Conservation (phyloP, 257 asterid species). For the Solanum clarkiae region DNA sequence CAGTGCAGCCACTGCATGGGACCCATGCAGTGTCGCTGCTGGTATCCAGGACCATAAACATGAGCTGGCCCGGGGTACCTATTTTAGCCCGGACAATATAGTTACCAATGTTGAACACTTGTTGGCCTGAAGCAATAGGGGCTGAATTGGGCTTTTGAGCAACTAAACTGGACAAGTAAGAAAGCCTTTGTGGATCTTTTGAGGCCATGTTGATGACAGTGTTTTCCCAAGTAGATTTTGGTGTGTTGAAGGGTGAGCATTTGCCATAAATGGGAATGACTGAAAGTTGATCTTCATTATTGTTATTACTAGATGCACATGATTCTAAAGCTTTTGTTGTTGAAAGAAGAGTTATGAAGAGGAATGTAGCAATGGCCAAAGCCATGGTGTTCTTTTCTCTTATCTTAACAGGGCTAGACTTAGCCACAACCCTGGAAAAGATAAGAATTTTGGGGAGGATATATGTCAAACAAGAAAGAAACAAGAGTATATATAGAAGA, state of each 20-base stretch:
- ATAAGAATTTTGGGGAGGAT: background rate
- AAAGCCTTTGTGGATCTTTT: slow-evolving; percentile 48
- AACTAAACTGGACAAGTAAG: slow-evolving; percentile 56
- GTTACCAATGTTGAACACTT: slow-evolving; percentile 47
- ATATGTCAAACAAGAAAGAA: background rate
- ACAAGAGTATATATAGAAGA: background rate
- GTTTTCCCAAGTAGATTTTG: slow-evolving; percentile 39
- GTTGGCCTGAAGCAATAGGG: slow-evolving; percentile 68
- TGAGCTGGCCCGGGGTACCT: slow-evolving; percentile 75
- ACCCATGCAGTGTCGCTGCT: slow-evolving; percentile 82
- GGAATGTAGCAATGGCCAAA: slow-evolving; percentile 10
- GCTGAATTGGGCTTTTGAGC: slow-evolving; percentile 29
- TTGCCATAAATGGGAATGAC: slow-evolving; percentile 59
- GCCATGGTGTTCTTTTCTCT: slow-evolving; percentile 18
- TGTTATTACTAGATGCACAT: slow-evolving; percentile 34
- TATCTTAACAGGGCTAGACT: background rate
- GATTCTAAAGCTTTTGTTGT: slow-evolving; percentile 33
- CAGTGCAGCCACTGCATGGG: slow-evolving; percentile 75
- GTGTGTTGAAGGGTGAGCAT: slow-evolving; percentile 67
- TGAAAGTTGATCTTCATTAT: slow-evolving; percentile 42
- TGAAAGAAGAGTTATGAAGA: slow-evolving; percentile 28
- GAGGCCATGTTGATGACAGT: slow-evolving; percentile 61
- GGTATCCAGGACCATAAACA: slow-evolving; percentile 85
- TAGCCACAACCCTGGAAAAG: slow-evolving; percentile 2
- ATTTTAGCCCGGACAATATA: slow-evolving; percentile 63